Base-by-base conservation (phyloP, 2,329 filamentous ascomycete genomes). In the Zopfia rhizophila region DNA sequence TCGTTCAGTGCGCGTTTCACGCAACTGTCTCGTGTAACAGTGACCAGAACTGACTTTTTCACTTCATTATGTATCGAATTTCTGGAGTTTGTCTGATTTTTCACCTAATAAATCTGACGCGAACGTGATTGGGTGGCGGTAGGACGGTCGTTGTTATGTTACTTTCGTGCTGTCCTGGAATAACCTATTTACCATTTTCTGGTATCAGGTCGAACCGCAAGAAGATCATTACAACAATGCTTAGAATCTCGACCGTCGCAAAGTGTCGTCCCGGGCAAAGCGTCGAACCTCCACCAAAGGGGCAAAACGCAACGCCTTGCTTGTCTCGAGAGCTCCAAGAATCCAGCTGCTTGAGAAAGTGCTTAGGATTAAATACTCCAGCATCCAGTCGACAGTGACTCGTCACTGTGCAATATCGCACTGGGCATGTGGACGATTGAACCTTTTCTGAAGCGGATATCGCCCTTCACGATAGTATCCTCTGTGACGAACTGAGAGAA, bases 271-370 rank as follows among this genome's bases (percentile, higher is more conserved):
- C 24, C 7, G 24, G 24, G n/a, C 24, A 27, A n/a, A 27, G 24
- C 24, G 24, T 27, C 24, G 24, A 27, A n/a, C 24, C 24, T n/a
- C 24, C 24, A 27, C 24, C 24, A 27, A 27, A 27, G n/a, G 24
- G 24, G n/a, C 24, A n/a, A 27, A 27, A 27, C 7, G 24, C 24
- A 27, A n/a, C 24, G 8, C n/a, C 8, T 7, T 7, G n/a, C n/a
- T 27, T 27, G 8, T 7, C 24, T n/a, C 8, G 8, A 7, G n/a
- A 8, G 6, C 30, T n/a, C n/a, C n/a, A n/a, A n/a, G n/a, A n/a
- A n/a, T n/a, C n/a, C n/a, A n/a, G n/a, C n/a, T n/a, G n/a, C n/a
- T n/a, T n/a, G 24, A 27, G 24, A n/a, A 27, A 27, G 8, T n/a
- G 24, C 24, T 7, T 8, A 8, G 24, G 8, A n/a, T 27, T n/a